A percentile compares a stretch with the other conserved stretches of the same genome.
Conservation (phyloP, 2,329 filamentous ascomycete genomes). For the Cladosporium cucumerinum region DNA sequence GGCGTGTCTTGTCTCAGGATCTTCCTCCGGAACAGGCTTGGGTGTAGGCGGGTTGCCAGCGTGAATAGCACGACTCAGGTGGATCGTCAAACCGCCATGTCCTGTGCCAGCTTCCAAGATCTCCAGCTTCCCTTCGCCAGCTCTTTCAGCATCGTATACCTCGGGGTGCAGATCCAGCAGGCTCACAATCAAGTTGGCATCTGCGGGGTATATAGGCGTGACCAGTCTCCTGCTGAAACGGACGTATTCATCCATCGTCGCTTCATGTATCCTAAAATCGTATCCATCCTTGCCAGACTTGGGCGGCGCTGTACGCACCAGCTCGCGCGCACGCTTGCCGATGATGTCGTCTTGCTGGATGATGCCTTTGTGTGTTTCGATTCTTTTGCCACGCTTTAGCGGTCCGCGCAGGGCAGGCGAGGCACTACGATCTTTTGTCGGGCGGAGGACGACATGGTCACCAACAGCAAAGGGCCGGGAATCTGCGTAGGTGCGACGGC, state of each 20-base stretch:
- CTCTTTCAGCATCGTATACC: slow-evolving; percentile 34
- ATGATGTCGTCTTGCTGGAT: slow-evolving; percentile 59
- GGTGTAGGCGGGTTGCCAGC: slow-evolving; percentile 60
- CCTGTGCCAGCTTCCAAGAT: slow-evolving; percentile 83
- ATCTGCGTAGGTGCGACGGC: slow-evolving; percentile 14
- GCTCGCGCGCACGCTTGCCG: slow-evolving; percentile 58
- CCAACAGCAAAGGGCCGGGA: slow-evolving; percentile 25
- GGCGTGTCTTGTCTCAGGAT: slow-evolving; percentile 23
- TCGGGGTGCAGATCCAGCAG: slow-evolving; percentile 69
- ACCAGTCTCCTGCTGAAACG: slow-evolving; percentile 64
- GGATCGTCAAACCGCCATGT: slow-evolving; percentile 74
- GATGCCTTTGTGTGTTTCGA: slow-evolving; percentile 46
- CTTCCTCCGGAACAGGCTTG: slow-evolving; percentile 26
- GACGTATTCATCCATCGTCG: slow-evolving; percentile 72
- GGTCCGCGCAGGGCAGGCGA: slow-evolving; percentile 40
- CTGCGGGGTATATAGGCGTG: slow-evolving; percentile 75
- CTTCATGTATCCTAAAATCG: slow-evolving; percentile 58
- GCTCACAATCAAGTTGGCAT: slow-evolving; percentile 71
- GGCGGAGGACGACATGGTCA: slow-evolving; percentile 41
- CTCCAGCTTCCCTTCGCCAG: slow-evolving; percentile 52
- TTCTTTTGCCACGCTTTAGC: slow-evolving; percentile 34
- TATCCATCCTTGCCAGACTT: slow-evolving; percentile 37
- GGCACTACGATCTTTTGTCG: slow-evolving; percentile 35
- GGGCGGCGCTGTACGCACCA: slow-evolving; percentile 49
- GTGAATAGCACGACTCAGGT: slow-evolving; percentile 72